These are phyloP conservation scores for Ophiostoma australiae DNA, from an alignment of 2,329 filamentous ascomycete species.

Conservation along the genomic window DNA sequence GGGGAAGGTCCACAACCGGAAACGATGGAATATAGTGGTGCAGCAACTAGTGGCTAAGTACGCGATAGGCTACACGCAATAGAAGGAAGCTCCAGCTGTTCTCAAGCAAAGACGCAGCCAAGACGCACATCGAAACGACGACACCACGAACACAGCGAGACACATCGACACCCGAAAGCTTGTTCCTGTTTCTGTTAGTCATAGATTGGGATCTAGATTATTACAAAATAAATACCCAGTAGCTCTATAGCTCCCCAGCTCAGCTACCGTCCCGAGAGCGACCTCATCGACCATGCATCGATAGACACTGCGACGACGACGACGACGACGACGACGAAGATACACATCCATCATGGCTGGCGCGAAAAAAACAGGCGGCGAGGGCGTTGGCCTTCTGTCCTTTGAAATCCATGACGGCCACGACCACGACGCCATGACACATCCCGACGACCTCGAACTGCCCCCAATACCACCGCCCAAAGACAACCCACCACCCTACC, in stretches of 20 bases:
- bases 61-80: conserved; percentile 1
- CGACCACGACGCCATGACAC: neutral
- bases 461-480: conserved; percentile 16
- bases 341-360: conserved; percentile 5
- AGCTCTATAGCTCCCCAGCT: neutral
- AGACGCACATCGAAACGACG: neutral
- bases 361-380: neutral
- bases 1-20: conserved; percentile 8
- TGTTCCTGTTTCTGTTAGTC: neutral
- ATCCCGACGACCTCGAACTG: conserved; percentile 1
- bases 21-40: conserved; percentile 5
- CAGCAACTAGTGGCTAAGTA: neutral
- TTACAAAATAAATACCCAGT: neutral
- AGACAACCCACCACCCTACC: conserved; percentile 15
- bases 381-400: neutral
- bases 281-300: conserved; percentile 14
- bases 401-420: neutral
- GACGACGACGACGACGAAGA: neutral
- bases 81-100: conserved; percentile 11
- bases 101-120: neutral
- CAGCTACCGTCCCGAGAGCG: neutral
- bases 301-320: neutral
- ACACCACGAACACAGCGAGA: neutral
- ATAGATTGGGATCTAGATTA: neutral
- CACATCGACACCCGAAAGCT: neutral